Base-by-base conservation (phyloP, 331 rosid species). In the Quercus phellos region DNA sequence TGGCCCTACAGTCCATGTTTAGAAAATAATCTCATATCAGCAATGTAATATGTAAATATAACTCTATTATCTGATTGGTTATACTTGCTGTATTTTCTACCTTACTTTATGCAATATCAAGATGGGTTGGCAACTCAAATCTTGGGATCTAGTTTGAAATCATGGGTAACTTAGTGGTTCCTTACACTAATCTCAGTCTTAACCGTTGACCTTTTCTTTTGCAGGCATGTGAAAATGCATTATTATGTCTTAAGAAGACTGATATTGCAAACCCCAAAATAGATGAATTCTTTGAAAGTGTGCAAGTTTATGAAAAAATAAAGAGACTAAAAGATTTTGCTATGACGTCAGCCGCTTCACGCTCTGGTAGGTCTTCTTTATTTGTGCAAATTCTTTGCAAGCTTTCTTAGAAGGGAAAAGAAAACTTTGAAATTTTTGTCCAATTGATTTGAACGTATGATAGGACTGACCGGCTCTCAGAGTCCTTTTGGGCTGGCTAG, bases 151-250 rank as follows among this genome's bases (percentile, higher is more conserved):
- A 22, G 69, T 32, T 69, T 42, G 70, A 82, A 69, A 68, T 63
- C 22, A 21, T 7, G 21, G 22, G 63, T 42, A 43, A 64, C 14
- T 55, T 54, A 29, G 43, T 77, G 26, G 5, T 78, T 56, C 6
- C n/a, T 38, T 29, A 17, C 74, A 74, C 59, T 73, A 66, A 66
- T 21, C 51, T 56, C 5, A 42, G 21, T 13, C 42, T 4, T 74
- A 73, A 68, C 43, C 19, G 19, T 21, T 70, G 35, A 56, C 63
- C 34, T 76, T 78, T 42, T 27, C 67, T 77, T 76, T 85, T 68
- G 10, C 43, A 92, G 98, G 97, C 97, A 72, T 89, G 94, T 87
- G 95, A 92, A 82, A 79, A 85, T 68, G 92, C 91, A 14, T 81
- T 83, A 78, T 74, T 63, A 26, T 74, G 86, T 84, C 64, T 84